These are phyloP conservation scores for Plenodomus lindquistii DNA, from an alignment of 2,329 filamentous ascomycete species.

Conservation along the genomic window DNA sequence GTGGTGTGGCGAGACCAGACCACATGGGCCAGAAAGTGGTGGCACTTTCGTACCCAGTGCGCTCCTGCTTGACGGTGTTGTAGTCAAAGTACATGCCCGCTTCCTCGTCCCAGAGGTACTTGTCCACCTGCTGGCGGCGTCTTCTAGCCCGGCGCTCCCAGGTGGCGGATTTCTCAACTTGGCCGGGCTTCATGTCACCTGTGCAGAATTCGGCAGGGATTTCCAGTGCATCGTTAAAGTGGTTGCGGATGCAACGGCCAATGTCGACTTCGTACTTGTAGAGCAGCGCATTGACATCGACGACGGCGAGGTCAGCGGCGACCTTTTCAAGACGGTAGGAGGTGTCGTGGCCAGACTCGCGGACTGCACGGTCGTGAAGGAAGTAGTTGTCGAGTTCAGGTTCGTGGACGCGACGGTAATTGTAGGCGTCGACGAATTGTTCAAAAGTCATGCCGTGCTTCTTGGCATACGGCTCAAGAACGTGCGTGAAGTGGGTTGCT, in stretches of 20 bases:
- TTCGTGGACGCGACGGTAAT: conserved; percentile 71
- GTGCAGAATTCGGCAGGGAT: conserved; percentile 83
- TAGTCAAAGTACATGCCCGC: conserved; percentile 99
- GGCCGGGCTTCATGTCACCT: conserved; percentile 64
- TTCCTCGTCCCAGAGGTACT: conserved; percentile 89
- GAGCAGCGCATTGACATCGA: conserved; percentile 90
- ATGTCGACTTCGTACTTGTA: conserved; percentile 99
- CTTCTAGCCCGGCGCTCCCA: conserved; percentile 90
- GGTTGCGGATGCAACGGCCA: conserved; percentile 77
- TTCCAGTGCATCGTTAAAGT: conserved; percentile 81
- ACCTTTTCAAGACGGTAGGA: conserved; percentile 89
- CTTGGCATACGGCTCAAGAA: conserved; percentile 78
- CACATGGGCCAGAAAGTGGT: conserved; percentile 98
- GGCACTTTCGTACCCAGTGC: conserved; percentile 82
- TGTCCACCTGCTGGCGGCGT: conserved; percentile 84
- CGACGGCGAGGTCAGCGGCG: conserved; percentile 80
- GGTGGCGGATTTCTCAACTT: conserved; percentile 77
- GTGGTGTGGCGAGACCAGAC: conserved; percentile 84
- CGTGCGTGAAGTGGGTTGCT: conserved; percentile 80
- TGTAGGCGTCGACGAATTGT: conserved; percentile 88
- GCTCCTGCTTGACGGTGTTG: conserved; percentile 79
- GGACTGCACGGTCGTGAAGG: conserved; percentile 90
- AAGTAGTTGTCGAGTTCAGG: conserved; percentile 95
- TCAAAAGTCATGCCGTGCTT: conserved; percentile 82
- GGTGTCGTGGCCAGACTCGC: conserved; percentile 96